Conservation (phyloP, 208 protist genomes). For the Angomonas desouzai region DNA sequence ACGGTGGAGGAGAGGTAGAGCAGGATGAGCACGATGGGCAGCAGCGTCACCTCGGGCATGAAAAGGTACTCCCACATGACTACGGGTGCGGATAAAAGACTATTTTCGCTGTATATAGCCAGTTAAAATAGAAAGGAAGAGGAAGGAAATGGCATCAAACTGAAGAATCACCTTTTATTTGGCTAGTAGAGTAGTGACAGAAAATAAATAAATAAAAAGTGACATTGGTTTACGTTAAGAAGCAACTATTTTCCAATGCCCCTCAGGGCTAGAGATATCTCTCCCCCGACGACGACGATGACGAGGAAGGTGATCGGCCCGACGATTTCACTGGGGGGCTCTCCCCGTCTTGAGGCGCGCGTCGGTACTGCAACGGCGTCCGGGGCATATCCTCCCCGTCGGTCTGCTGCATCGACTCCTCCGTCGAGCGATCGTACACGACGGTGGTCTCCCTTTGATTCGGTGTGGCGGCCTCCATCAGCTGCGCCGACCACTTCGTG, state of each 20-base stretch:
- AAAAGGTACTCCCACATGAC: slow-evolving; percentile 7
- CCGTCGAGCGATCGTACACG: neutral
- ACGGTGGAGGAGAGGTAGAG: slow-evolving; percentile 33
- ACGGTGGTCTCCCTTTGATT: slow-evolving; percentile 1
- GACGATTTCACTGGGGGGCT: neutral
- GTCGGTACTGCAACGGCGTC: neutral
- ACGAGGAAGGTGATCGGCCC: neutral
- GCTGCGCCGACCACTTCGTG: neutral
- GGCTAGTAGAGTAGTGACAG: neutral
- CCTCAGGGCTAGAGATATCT: neutral
- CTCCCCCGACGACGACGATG: neutral
- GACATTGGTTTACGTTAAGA: no score
- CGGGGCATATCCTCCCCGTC: neutral
- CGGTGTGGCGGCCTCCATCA: neutral
- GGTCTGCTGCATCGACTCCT: neutral
- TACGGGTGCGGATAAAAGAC: no score
- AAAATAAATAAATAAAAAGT: slow-evolving; percentile 6
- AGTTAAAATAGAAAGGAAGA: slow-evolving; percentile 3
- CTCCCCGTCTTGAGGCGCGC: neutral
- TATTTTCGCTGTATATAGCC: no score
- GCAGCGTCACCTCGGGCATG: slow-evolving; percentile 17
- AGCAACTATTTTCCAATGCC: no score
- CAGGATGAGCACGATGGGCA: slow-evolving; percentile 37
- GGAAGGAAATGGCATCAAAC: neutral
- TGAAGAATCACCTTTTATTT: neutral